Conservation (phyloP, 768 basidiomycete species). For the Hericium coralloides region DNA sequence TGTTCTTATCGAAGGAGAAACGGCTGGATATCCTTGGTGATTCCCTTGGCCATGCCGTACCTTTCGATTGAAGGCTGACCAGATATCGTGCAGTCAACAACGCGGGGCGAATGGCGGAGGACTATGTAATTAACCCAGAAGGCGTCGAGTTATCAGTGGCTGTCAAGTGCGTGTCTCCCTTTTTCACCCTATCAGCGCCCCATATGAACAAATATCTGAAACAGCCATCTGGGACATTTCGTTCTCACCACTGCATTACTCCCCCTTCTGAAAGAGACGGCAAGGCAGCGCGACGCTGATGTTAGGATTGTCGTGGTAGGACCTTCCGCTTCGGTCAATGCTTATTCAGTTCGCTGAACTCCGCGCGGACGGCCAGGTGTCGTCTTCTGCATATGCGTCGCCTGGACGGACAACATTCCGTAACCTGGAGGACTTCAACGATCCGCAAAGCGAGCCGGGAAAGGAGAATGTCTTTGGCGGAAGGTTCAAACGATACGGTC, state of each 20-base stretch:
- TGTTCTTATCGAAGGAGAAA: constrained; percentile 38
- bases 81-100: constrained; percentile 37
- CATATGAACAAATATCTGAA: background rate
- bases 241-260: constrained; percentile 22
- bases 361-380: background rate
- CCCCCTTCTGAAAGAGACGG: constrained; percentile 22
- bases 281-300: constrained; percentile 18
- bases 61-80: background rate
- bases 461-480: background rate
- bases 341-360: background rate
- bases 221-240: constrained; percentile 22
- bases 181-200: too few relatives aligned
- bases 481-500: background rate
- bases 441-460: background rate
- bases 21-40: constrained; percentile 48
- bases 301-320: constrained; percentile 25
- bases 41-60: constrained; percentile 10
- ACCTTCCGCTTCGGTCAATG: too few relatives aligned
- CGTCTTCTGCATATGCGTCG: background rate
- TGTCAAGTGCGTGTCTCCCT: constrained; percentile 29
- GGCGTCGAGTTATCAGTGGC: constrained; percentile 29
- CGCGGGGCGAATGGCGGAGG: constrained; percentile 26
- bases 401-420: background rate
- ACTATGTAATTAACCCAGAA: constrained; percentile 12
- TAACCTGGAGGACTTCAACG: background rate